Base-by-base conservation (phyloP, 306 rosid genomes). In the Gastrolobium bilobum region DNA sequence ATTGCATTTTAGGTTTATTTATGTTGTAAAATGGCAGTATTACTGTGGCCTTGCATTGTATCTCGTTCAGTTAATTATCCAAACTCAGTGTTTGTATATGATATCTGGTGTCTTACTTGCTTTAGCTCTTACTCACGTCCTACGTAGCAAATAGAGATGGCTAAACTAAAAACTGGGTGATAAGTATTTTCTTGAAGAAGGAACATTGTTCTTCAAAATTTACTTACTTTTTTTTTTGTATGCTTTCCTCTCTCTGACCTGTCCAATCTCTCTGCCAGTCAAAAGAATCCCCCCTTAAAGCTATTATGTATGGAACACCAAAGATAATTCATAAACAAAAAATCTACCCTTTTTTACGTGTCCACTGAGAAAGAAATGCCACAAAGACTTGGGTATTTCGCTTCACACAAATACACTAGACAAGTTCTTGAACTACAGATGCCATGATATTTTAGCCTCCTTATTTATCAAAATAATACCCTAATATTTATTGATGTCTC, bases 1-100 rank as follows among this genome's bases (percentile, higher is more conserved):
- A 51, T 77, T 63, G 53, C 15, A 38, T 71, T 39, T 67, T 10
- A 39, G 35, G 69, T 77, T 54, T 66, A 42, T 26, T 68, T 70
- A 38, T 72, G 74, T 60, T 48, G 10, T 54, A 44, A 48, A 72
- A 70, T 11, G 62, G 52, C 35, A 42, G 9, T 50, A 11, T 71
- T 67, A 52, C 38, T 77, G 31, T 34, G 46, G 59, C 33, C 64
- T 3, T 37, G 53, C 35, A 20, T 79, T 34, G 26, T 43, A 33
- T 42, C 48, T 69, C 7, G 4, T 4, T 44, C 69, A 9, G 46
- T 65, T 52, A 51, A 29, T 11, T 34, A 33, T 59, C 20, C 13
- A 34, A 57, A 30, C 39, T 42, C 4, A 43, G 66, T 39, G 52
- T 70, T 79, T 51, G 68, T 2, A 10, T 51, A 6, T n/a, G 70